Evolutionary conservation across 2,329 filamentous ascomycete genomes (phyloP), one percentile per base, ranked within the genome.

Genomic region (Phaeomoniella chlamydospora): DNA sequence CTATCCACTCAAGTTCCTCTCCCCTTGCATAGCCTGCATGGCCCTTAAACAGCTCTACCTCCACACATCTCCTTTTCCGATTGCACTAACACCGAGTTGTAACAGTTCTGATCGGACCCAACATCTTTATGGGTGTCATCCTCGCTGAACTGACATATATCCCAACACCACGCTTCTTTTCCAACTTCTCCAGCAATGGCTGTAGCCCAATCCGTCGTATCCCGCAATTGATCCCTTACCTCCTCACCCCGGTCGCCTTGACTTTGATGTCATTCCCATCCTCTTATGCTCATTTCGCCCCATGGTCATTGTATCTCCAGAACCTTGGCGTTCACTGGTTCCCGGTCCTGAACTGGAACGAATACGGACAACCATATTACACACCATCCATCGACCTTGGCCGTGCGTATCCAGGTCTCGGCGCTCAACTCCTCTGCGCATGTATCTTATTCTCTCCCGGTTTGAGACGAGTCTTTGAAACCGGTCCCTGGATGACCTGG

Each of bases 121-220:
- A 74, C 50, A 70, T 76, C 48, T 71, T 74, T 52, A 68, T 68
- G 39, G 74, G 74, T 41, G 72, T 72, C 46, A 70, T 77, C 47
- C 59, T 79, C 18, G 68, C 71, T 18, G 74, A 78, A 45, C 46
- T 77, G 30, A 54, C 61, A 1, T 64, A 67, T 43, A 61, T 59
- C 34, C 61, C 68, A 14, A 68, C 63, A 43, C 57, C 67, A 6
- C 45, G 57, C 33, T 57, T 34, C 32, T n/a, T 18, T 6, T 12
- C 14, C 6, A 17, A 13, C 9, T 18, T 42, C n/a, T n/a, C n/a
- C n/a, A n/a, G n/a, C n/a, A n/a, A n/a, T n/a, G n/a, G n/a, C n/a
- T n/a, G n/a, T n/a, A 41, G 37, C 32, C 37, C 45, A 13, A 38
- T 59, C 18, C 62, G 62, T 18, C 58, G 65, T n/a, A 39, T 59